Percentiles rank a stretch among this genome's conserved stretches.
phyloP scores from a whole-genome alignment of 768 basidiomycete genomes.

The Macrolepiota fuliginosa region DNA sequence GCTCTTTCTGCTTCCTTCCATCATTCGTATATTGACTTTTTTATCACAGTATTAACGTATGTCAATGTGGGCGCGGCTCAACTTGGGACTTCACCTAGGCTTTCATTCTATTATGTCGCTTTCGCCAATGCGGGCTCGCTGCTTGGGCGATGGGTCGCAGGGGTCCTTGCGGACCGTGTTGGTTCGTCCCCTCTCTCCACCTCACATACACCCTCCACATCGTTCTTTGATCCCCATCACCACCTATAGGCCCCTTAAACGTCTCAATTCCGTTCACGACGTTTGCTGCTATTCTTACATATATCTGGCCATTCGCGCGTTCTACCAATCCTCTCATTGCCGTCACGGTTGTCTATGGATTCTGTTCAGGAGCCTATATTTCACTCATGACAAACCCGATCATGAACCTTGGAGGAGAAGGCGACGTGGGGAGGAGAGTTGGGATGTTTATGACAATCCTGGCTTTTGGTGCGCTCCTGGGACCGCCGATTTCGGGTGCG shows the following conservation, averaged over 20 bases:
- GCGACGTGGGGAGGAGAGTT: too few relatives aligned
- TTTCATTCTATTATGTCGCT: conserved; percentile 64
- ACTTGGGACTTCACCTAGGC: conserved; percentile 44
- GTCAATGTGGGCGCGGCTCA: conserved; percentile 54
- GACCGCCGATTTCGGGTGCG: too few relatives aligned
- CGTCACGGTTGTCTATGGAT: conserved; percentile 65
- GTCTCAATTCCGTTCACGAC: conserved; percentile 64
- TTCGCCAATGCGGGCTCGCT: conserved; percentile 67
- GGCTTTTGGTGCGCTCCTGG: too few relatives aligned
- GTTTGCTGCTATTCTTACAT: conserved; percentile 56
- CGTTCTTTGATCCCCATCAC: not conserved
- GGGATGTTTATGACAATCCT: too few relatives aligned
- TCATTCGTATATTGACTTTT: conserved; percentile 3
- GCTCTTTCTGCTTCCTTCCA: not conserved
- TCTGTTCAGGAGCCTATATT: conserved; percentile 61
- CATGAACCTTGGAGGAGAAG: conserved; percentile 13
- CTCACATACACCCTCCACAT: not conserved
- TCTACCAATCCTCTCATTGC: conserved; percentile 44
- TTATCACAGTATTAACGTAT: conserved; percentile 59
- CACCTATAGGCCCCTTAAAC: conserved; percentile 55
- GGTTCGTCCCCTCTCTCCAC: conserved; percentile 33
- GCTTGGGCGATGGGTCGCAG: conserved; percentile 56
- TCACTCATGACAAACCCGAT: conserved; percentile 55
- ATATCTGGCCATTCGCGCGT: conserved; percentile 66
- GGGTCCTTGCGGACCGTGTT: conserved; percentile 50